phyloP scores from a whole-genome alignment of 352 stramenopile genomes.

The Pythium dissotocum region DNA sequence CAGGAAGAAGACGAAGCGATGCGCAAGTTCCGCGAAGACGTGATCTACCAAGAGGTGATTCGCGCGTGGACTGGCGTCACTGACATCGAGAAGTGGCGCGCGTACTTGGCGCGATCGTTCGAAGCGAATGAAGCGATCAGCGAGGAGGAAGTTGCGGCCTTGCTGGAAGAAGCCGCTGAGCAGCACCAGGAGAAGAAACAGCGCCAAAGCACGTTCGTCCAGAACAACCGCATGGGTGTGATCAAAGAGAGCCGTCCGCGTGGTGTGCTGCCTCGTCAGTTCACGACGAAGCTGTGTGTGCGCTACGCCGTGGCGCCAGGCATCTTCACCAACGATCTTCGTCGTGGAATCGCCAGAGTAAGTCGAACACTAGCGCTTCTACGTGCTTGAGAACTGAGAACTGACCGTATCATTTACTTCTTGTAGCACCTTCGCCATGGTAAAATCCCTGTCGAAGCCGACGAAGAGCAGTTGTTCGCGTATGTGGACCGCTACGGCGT shows the following conservation, averaged over 20 bases:
- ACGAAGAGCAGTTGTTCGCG: conserved; percentile 58
- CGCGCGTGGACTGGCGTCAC: conserved; percentile 52
- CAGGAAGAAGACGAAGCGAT: conserved; percentile 51
- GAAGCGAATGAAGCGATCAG: conserved; percentile 48
- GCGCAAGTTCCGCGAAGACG: conserved; percentile 61
- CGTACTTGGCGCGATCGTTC: conserved; percentile 61
- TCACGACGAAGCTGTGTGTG: conserved; percentile 80
- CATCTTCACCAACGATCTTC: conserved; percentile 73
- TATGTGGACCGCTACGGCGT: conserved; percentile 61
- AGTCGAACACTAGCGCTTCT: conserved; percentile 3
- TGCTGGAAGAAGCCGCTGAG: conserved; percentile 42
- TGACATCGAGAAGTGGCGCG: conserved; percentile 53
- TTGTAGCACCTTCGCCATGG: conserved; percentile 58
- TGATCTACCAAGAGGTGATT: conserved; percentile 74
- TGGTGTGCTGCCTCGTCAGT: conserved; percentile 65
- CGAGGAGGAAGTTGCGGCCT: conserved; percentile 37
- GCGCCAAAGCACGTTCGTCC: conserved; percentile 43
- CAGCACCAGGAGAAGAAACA: conserved; percentile 42
- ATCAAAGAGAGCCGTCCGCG: conserved; percentile 42
- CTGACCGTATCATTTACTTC: not conserved
- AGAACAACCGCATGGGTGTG: conserved; percentile 51
- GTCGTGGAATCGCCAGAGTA: conserved; percentile 61
- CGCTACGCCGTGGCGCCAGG: conserved; percentile 66
- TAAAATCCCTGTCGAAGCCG: conserved; percentile 51
- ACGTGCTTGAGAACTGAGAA: not conserved